These are phyloP conservation scores for Obba rivulosa DNA, from an alignment of 768 basidiomycete genomes.

Conservation along the genomic window DNA sequence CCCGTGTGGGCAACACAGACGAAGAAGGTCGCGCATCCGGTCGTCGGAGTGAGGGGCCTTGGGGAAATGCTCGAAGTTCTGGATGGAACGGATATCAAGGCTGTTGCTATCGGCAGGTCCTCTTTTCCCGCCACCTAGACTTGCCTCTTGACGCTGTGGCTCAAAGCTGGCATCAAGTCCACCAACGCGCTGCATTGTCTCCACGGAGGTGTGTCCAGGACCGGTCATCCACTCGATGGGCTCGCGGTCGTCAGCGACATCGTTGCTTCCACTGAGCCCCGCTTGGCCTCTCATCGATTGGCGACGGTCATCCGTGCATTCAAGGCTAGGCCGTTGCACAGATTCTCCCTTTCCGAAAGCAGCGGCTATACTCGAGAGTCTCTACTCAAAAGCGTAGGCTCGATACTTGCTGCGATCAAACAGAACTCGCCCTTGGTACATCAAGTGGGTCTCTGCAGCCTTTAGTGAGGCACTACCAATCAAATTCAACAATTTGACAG, in stretches of 20 bases:
- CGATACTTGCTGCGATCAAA: conserved; percentile 48
- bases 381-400: conserved; percentile 39
- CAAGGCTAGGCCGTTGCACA: conserved; percentile 20
- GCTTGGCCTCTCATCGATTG: conserved; percentile 42
- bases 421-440: conserved; percentile 68
- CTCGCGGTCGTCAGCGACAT: conserved; percentile 90
- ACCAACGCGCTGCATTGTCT: conserved; percentile 72
- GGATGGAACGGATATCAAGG: conserved; percentile 56
- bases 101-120: conserved; percentile 79
- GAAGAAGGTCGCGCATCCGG: conserved; percentile 61
- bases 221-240: conserved; percentile 63
- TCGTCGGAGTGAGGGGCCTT: conserved; percentile 70
- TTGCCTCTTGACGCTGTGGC: neutral
- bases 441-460: conserved; percentile 43
- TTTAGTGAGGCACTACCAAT: neutral
- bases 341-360: conserved; percentile 13
- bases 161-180: conserved; percentile 79
- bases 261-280: conserved; percentile 56
- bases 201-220: conserved; percentile 59
- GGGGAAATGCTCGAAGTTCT: conserved; percentile 61
- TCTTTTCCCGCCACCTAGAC: neutral
- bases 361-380: conserved; percentile 22
- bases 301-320: conserved; percentile 39
- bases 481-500: conserved; percentile 30
- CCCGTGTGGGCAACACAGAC: conserved; percentile 78